Percentiles rank a stretch among this genome's conserved stretches.
Conservation (phyloP, 805 yeast species). For the Zygoascus tannicola region DNA sequence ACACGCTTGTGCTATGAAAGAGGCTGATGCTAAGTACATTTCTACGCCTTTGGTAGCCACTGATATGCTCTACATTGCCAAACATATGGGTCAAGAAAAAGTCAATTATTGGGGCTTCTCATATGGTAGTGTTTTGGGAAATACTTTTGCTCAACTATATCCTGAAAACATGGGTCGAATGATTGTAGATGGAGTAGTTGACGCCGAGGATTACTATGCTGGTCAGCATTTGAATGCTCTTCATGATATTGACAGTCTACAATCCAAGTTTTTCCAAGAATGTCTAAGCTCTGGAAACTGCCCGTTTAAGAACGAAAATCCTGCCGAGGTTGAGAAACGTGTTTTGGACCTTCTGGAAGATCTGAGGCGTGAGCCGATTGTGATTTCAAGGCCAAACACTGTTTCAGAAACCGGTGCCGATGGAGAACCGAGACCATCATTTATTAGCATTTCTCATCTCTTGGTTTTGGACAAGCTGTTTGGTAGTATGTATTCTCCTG, state of each 20-base stretch:
- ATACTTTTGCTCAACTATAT: constrained; percentile 20
- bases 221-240: constrained; percentile 15
- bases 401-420: no score
- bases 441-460: no score
- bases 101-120: constrained; percentile 23
- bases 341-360: no score
- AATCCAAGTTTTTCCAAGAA: constrained; percentile 9
- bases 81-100: constrained; percentile 17
- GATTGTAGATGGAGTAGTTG: constrained; percentile 19
- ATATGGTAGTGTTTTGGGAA: constrained; percentile 19
- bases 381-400: no score
- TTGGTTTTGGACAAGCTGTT: no score
- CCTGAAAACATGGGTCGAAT: constrained; percentile 15
- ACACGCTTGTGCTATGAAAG: no score
- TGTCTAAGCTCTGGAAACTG: constrained; percentile 7
- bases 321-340: constrained; percentile 8
- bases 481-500: no score
- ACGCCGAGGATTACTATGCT: constrained; percentile 14
- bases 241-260: constrained; percentile 13
- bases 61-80: constrained; percentile 18
- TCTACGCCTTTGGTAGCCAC: constrained; percentile 19
- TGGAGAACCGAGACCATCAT: no score
- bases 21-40: constrained; percentile 11
- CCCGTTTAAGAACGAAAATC: constrained; percentile 6
- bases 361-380: no score